A percentile compares a stretch with the other conserved stretches of the same genome.
Conservation (phyloP, 345 rosid species). For the Clarkia xantiana region DNA sequence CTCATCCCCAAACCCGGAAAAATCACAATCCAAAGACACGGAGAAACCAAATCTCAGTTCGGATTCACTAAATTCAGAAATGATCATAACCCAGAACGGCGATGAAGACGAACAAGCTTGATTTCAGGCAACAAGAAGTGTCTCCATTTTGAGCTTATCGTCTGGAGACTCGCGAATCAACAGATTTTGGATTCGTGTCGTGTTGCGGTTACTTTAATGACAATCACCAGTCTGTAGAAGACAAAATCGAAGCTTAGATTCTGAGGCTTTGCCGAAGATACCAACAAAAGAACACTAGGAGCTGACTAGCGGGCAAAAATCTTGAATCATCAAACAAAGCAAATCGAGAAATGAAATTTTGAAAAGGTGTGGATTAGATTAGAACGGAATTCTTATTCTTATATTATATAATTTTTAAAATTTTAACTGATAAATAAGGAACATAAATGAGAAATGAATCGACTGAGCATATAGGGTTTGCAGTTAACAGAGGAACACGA, state of each 20-base stretch:
- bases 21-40: conserved; percentile 17
- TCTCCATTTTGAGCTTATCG: conserved; percentile 5
- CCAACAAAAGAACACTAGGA: not conserved
- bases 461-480: conserved; percentile 7
- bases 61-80: conserved; percentile 22
- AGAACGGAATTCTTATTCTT: no score
- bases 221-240: not conserved
- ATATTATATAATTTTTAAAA: no score
- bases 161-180: not conserved
- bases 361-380: no score
- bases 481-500: not conserved
- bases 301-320: not conserved
- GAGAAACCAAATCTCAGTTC: conserved; percentile 15
- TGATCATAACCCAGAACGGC: conserved; percentile 22
- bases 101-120: no score
- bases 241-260: conserved; percentile 1
- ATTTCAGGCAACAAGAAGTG: conserved; percentile 9
- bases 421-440: not conserved
- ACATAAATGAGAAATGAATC: not conserved
- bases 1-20: conserved; percentile 33
- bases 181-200: not conserved
- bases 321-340: no score
- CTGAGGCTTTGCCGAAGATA: not conserved
- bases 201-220: not conserved
- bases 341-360: no score